Base-by-base conservation (phyloP, 2,329 filamentous ascomycete species). In the Albophoma yamanashiensis region DNA sequence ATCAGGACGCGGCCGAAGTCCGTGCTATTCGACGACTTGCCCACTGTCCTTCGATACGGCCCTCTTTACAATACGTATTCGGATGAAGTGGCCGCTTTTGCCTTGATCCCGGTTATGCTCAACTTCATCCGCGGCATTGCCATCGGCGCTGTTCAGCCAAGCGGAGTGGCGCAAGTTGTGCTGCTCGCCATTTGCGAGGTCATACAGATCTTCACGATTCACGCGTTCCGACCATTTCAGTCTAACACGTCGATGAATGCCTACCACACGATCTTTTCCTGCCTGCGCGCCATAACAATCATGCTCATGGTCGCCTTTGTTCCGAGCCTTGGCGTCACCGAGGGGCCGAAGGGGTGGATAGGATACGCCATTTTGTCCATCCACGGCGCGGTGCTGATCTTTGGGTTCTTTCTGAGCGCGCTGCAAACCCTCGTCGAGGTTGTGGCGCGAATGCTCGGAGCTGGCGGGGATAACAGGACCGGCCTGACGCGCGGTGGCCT, bases 11-110 rank as follows among this genome's bases (percentile, higher is more conserved):
- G 89, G 64, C 92, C 92, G 7, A 87, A 92, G 62, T 89, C 91
- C 1, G 89, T 91, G 65, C 80, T 99, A 12, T 99, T 97, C 71
- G 94, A 99, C 73, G 92, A 97, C 68, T 80, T 99, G 56, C 86
- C 91, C 8, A 97, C 91, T 0, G 86, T 97, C 11, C 80, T 99
- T 2, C 82, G 91, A 1, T 97, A 96, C 67, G 94, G 94, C 0
- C 91, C 94, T 6, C 79, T 99, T 9, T 99, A 99, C 75, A 99
- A 99, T 75, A 99, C 94, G 0, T 97, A 96, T 72, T 94, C 90
- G 31, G 94, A 99, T 71, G 89, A 93, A 71, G 91, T 92, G 0
- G 91, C 93, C 9, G 87, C 91, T 0, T 99, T 96, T 73, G 92
- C 93, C 8, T 81, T 96, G 50, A 86, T 97, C 25, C 92, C 93